Conservation (phyloP, 1,284 basidiomycete genomes). For the Apiotrichum sp. region DNA sequence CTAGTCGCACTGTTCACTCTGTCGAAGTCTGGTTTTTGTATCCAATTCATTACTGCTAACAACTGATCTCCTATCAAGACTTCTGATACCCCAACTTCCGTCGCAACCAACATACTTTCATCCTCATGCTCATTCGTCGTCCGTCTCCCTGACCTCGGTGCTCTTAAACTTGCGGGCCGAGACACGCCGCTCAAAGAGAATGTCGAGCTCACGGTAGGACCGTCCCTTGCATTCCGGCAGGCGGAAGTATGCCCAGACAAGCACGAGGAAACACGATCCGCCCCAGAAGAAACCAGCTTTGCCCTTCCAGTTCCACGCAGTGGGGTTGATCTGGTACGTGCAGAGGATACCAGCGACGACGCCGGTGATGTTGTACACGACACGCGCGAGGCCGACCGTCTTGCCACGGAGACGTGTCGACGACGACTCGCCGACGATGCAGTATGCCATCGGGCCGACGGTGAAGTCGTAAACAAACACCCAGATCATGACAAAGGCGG, state of each 20-base stretch:
- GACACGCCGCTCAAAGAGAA: constrained; percentile 36
- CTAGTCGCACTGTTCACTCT: too few species aligned
- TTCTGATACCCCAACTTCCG: too few species aligned
- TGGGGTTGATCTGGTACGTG: constrained; percentile 20
- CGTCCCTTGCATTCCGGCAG: constrained; percentile 45
- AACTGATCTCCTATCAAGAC: too few species aligned
- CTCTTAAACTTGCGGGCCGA: constrained; percentile 38
- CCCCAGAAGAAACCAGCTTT: constrained; percentile 33
- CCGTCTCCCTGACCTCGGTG: constrained; percentile 30
- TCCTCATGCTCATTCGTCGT: constrained; percentile 14
- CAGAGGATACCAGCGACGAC: constrained; percentile 16
- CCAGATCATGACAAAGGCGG: constrained; percentile 14
- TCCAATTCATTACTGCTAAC: too few species aligned
- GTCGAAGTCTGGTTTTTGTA: too few species aligned
- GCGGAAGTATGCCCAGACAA: constrained; percentile 31
- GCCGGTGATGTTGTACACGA: constrained; percentile 45
- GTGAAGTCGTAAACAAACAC: constrained; percentile 18
- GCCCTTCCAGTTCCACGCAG: constrained; percentile 25
- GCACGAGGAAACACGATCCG: constrained; percentile 24
- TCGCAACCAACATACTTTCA: neutral
- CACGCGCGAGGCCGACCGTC: constrained; percentile 49
- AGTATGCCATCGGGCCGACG: constrained; percentile 33
- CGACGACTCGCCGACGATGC: constrained; percentile 45
- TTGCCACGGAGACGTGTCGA: constrained; percentile 48
- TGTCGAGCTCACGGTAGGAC: constrained; percentile 42